phyloP scores from a whole-genome alignment of 129 eudicot genomes.

The Silybum marianum region DNA sequence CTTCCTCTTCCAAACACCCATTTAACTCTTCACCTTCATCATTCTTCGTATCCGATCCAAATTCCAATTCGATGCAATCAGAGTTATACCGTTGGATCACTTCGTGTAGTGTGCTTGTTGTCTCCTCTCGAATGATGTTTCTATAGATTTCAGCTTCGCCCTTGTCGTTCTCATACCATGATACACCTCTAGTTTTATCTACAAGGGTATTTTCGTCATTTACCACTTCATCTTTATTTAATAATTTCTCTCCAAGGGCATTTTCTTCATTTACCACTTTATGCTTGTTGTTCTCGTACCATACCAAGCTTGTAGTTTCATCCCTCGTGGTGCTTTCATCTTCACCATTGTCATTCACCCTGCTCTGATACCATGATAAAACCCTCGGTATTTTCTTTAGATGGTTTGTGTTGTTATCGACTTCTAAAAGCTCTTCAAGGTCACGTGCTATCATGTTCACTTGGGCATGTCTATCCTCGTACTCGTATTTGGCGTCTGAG shows the following conservation, averaged over 20 bases:
- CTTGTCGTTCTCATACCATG: neutral
- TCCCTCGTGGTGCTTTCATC: constrained; percentile 13
- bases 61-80: constrained; percentile 75
- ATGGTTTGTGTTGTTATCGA: constrained; percentile 22
- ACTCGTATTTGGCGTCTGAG: constrained; percentile 79
- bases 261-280: constrained; percentile 34
- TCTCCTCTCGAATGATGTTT: neutral
- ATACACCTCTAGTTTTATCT: neutral
- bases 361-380: constrained; percentile 38
- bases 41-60: constrained; percentile 25
- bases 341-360: neutral
- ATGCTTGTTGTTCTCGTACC: neutral
- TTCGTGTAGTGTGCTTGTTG: constrained; percentile 13
- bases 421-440: constrained; percentile 58
- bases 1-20: constrained; percentile 22
- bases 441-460: constrained; percentile 62
- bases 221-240: constrained; percentile 32
- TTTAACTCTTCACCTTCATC: neutral
- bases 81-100: constrained; percentile 34
- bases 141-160: neutral
- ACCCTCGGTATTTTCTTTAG: constrained; percentile 18
- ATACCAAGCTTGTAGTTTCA: constrained; percentile 34
- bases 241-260: constrained; percentile 26
- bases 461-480: constrained; percentile 76
- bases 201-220: constrained; percentile 21